Percentiles rank a stretch among this genome's conserved stretches.
phyloP scores from a whole-genome alignment of 352 stramenopile genomes.

The Phytophthora fragariaefolia region DNA sequence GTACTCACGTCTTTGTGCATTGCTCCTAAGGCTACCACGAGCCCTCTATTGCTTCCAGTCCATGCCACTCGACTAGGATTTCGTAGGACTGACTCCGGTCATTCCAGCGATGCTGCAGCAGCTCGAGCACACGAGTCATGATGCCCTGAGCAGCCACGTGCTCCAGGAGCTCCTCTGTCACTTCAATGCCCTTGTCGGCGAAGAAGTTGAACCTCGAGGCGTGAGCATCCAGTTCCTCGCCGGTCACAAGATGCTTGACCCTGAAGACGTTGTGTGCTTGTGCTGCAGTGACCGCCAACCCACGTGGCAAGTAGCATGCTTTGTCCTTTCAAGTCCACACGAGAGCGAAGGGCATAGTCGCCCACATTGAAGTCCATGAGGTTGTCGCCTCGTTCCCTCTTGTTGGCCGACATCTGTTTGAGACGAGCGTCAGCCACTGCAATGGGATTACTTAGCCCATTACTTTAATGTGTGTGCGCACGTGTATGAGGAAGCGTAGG shows the following conservation, averaged over 20 bases:
- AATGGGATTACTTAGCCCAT: too few relatives aligned
- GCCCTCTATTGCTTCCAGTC: constrained; percentile 27
- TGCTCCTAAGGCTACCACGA: constrained; percentile 21
- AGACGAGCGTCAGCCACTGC: constrained; percentile 4
- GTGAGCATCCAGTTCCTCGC: constrained; percentile 25
- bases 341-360: constrained; percentile 23
- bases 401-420: constrained; percentile 27
- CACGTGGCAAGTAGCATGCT: constrained; percentile 29
- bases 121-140: constrained; percentile 3
- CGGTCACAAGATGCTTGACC: constrained; percentile 24
- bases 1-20: constrained; percentile 22
- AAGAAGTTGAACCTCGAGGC: constrained; percentile 29
- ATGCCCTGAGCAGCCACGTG: constrained; percentile 24
- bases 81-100: constrained; percentile 15
- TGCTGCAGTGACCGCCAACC: constrained; percentile 16
- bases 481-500: too few relatives aligned
- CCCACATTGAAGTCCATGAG: constrained; percentile 27
- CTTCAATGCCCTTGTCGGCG: constrained; percentile 19
- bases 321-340: constrained; percentile 18
- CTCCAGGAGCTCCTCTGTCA: constrained; percentile 19
- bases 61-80: constrained; percentile 19
- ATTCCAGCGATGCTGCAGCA: constrained; percentile 18
- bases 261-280: constrained; percentile 14
- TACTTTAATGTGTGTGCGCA: too few relatives aligned
- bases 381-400: constrained; percentile 18